Base-by-base conservation (phyloP, 1,284 basidiomycete species). In the Ceraceosorus guamensis region DNA sequence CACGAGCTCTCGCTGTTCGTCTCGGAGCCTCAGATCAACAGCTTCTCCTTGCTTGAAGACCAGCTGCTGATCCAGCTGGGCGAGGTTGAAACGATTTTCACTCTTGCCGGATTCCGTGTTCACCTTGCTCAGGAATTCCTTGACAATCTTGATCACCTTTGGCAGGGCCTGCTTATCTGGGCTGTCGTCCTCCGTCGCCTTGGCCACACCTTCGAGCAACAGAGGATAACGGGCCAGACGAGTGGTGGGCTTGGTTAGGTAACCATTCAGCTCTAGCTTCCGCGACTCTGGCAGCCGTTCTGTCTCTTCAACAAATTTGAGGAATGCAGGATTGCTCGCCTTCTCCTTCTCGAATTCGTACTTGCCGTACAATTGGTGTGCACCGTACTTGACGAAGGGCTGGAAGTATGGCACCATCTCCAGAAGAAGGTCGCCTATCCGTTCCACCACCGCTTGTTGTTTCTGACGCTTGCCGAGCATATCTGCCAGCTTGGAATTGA, bases 271-370 rank as follows among this genome's bases (percentile, higher is more conserved):
- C 77, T 98, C 95, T 47, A 98, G 83, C 79, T 97, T 98, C 46
- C 92, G 84, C 13, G 91, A 96, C 75, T 95, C 91, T 0, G 92
- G 92, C 50, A 89, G 81, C 32, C 95, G 86, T 75, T 99, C 95
- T 3, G 88, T 89, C 71, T 85, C 81, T 81, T 97, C 95, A 48
- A 98, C 95, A 78, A 98, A 99, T 67, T 85, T 84, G 54, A 90
- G 87, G 79, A 99, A 99, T n/a, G 85, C 87, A 0, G 87, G 83
- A 79, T 99, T 98, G 50, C 85, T 82, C 52, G 83, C 85, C 81
- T 96, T 97, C 80, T 98, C 95, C 81, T 91, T 93, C 80, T 98
- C 95, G 76, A 98, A 97, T 79, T 96, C 91, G 77, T 91, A 96
- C 78, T 98, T 98, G 18, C 93, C 95, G 76, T 95, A 97, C 56